phyloP scores from a whole-genome alignment of 495 filamentous ascomycete genomes.

The Daldinia grandis region DNA sequence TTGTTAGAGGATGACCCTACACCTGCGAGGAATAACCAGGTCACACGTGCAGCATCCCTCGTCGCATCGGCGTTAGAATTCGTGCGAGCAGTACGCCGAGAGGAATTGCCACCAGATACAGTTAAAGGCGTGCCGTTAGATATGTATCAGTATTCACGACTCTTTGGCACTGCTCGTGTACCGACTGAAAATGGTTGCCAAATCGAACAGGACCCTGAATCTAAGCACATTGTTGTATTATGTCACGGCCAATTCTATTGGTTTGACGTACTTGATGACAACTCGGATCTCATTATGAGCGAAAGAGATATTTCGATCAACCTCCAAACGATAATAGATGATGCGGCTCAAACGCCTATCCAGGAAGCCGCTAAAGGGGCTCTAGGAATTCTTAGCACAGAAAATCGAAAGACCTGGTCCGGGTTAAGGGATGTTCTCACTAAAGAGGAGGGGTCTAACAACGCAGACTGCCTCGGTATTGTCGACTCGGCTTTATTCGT shows the following conservation, averaged over 20 bases:
- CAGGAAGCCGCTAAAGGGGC: conserved; percentile 95
- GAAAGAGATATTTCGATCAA: conserved; percentile 95
- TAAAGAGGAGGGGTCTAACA: conserved; percentile 86
- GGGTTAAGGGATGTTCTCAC: conserved; percentile 88
- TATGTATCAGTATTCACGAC: conserved; percentile 97
- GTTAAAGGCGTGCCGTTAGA: conserved; percentile 82
- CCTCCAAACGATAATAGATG: conserved; percentile 88
- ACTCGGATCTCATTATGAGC: conserved; percentile 94
- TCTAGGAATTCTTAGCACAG: conserved; percentile 90
- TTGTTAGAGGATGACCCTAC: conserved; percentile 97
- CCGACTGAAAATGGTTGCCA: conserved; percentile 96
- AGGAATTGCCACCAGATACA: conserved; percentile 92
- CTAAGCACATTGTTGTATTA: conserved; percentile 92
- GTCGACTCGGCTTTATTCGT: conserved; percentile 95
- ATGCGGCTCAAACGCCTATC: conserved; percentile 87
- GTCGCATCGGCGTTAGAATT: conserved; percentile 91
- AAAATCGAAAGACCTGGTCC: conserved; percentile 97
- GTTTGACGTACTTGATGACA: conserved; percentile 97
- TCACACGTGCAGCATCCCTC: conserved; percentile 91
- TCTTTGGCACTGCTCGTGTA: conserved; percentile 94
- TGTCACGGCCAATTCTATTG: conserved; percentile 98
- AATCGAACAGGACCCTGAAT: conserved; percentile 88
- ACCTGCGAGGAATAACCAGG: conserved; percentile 93
- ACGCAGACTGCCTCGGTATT: conserved; percentile 91
- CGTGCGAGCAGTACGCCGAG: conserved; percentile 89